Evolutionary conservation across 129 eudicot genomes (phyloP).

Genomic region (Tanacetum coccineum): DNA sequence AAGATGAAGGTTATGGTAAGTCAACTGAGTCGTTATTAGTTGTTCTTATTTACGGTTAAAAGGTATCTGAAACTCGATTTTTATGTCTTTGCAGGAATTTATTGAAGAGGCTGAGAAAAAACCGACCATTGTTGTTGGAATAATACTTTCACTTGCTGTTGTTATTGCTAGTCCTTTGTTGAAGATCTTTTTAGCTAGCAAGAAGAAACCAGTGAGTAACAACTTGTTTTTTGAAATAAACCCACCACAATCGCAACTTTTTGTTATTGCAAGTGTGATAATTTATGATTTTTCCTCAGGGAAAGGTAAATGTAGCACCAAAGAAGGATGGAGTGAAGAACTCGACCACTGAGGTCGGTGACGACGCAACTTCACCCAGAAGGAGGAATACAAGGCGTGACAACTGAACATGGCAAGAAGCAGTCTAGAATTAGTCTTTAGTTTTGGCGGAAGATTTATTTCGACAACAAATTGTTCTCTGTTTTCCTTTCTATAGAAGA

Average conservation of each 20-base stretch:
- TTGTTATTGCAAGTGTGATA: neutral
- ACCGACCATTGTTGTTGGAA: conserved; percentile 62
- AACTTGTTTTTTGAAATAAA: neutral
- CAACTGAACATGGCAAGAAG: conserved; percentile 19
- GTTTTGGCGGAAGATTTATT: conserved; percentile 19
- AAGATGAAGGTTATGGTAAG: conserved; percentile 75
- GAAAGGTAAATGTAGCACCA: conserved; percentile 22
- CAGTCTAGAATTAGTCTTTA: conserved; percentile 31
- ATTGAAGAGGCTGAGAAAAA: conserved; percentile 85
- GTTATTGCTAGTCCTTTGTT: conserved; percentile 44
- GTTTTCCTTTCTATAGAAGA: neutral
- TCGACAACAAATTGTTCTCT: neutral
- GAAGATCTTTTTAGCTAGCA: conserved; percentile 52
- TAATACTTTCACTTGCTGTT: conserved; percentile 47
- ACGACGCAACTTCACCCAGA: conserved; percentile 47
- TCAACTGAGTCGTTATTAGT: neutral
- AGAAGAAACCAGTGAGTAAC: conserved; percentile 55
- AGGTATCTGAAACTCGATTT: neutral
- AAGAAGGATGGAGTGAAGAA: conserved; percentile 40
- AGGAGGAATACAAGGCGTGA: conserved; percentile 55
- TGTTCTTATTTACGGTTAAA: neutral
- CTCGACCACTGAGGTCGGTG: conserved; percentile 31
- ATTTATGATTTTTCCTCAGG: conserved; percentile 7
- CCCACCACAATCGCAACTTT: neutral
- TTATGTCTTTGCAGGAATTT: conserved; percentile 52